These are phyloP conservation scores for Arthrinium puccinioides DNA, from an alignment of 2,329 filamentous ascomycete genomes.

Conservation along the genomic window DNA sequence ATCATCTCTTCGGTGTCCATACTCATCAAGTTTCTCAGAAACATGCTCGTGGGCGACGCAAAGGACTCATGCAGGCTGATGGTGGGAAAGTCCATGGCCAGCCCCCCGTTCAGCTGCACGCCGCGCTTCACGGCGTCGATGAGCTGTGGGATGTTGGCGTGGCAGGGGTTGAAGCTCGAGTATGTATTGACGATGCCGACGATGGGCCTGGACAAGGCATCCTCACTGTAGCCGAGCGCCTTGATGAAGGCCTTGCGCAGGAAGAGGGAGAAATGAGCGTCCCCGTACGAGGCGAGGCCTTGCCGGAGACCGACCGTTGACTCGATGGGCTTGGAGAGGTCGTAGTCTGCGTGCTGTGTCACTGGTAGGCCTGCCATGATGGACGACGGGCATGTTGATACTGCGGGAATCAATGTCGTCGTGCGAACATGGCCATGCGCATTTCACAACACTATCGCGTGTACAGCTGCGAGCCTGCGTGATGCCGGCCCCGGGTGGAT, in stretches of 20 bases:
- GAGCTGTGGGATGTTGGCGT: conserved; percentile 64
- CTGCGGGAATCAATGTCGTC: no score
- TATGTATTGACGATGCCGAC: conserved; percentile 70
- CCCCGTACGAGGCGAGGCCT: conserved; percentile 62
- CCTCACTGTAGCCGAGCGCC: conserved; percentile 65
- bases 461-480: no score
- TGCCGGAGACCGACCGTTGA: conserved; percentile 49
- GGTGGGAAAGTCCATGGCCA: conserved; percentile 67
- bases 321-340: conserved; percentile 46
- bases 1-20: conserved; percentile 81
- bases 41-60: conserved; percentile 67
- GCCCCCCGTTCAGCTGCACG: conserved; percentile 57
- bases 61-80: conserved; percentile 67
- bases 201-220: conserved; percentile 62
- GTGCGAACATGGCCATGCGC: no score
- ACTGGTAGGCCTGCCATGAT: no score
- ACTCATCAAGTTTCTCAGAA: conserved; percentile 65
- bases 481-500: no score
- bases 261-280: conserved; percentile 69
- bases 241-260: conserved; percentile 73
- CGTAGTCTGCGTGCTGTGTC: no score
- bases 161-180: conserved; percentile 68
- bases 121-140: conserved; percentile 65
- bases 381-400: no score
- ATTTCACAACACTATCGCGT: no score